These are phyloP conservation scores for Syncephalastrum contaminatum DNA, from an alignment of 371 early-diverging fungal species.

Conservation along the genomic window DNA sequence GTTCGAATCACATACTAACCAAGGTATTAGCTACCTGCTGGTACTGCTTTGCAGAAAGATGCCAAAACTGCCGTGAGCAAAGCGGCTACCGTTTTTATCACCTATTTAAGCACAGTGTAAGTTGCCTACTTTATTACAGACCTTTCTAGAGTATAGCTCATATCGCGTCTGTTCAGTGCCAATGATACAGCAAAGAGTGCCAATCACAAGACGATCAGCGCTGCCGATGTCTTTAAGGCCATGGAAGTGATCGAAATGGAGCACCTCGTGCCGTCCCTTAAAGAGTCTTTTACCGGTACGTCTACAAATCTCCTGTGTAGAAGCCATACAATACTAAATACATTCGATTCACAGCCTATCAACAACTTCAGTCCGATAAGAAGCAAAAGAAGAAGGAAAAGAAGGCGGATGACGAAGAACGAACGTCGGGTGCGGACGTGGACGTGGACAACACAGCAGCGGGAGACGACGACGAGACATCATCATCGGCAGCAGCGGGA, in stretches of 20 bases:
- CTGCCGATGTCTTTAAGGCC: conserved; percentile 58
- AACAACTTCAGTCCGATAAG: conserved; percentile 18
- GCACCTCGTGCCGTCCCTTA: conserved; percentile 27
- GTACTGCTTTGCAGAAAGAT: conserved; percentile 59
- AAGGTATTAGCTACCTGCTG: conserved; percentile 54
- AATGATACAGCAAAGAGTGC: conserved; percentile 52
- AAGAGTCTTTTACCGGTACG: conserved; percentile 11
- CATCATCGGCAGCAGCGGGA: neutral
- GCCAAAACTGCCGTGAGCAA: conserved; percentile 61
- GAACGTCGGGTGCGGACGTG: neutral
- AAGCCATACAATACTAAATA: neutral
- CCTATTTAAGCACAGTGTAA: conserved; percentile 61
- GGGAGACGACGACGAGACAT: conserved; percentile 5
- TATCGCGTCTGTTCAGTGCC: conserved; percentile 24
- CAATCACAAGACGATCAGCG: conserved; percentile 58
- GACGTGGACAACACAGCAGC: neutral
- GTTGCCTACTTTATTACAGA: neutral
- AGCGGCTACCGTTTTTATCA: conserved; percentile 64
- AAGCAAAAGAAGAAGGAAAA: conserved; percentile 21
- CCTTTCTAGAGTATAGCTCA: neutral
- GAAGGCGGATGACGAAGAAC: conserved; percentile 12
- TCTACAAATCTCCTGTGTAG: neutral
- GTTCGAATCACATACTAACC: neutral
- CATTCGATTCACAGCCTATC: conserved; percentile 1
- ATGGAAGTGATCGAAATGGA: conserved; percentile 57